A percentile compares a stretch with the other conserved stretches of the same genome.
Evolutionary conservation across 495 filamentous ascomycete genomes (phyloP).

Genomic region (Penicillium pulvis): DNA sequence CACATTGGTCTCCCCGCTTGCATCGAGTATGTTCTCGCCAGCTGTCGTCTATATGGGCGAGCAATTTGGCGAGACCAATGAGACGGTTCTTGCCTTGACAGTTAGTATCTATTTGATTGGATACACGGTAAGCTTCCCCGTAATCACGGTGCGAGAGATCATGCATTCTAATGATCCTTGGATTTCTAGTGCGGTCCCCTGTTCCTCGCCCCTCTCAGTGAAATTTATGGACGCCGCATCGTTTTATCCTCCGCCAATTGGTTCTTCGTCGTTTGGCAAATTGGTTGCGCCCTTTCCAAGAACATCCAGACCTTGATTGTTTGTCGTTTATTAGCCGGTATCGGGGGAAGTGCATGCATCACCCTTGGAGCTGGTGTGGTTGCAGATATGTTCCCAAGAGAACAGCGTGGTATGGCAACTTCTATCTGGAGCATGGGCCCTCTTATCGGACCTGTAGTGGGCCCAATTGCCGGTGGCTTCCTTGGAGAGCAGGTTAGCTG

Average conservation of each 20-base stretch:
- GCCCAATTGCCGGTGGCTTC: slow-evolving; percentile 50
- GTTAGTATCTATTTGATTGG: slow-evolving; percentile 63
- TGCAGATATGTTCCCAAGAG: slow-evolving; percentile 13
- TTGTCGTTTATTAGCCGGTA: slow-evolving; percentile 53
- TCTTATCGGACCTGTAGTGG: slow-evolving; percentile 8
- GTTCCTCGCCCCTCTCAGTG: slow-evolving; percentile 50
- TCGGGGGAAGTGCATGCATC: slow-evolving; percentile 7
- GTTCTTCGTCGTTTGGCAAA: slow-evolving; percentile 61
- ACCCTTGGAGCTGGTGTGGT: slow-evolving; percentile 13
- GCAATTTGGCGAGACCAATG: slow-evolving; percentile 60
- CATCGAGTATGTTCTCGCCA: slow-evolving; percentile 76
- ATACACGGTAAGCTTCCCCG: slow-evolving; percentile 47
- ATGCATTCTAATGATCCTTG: background rate
- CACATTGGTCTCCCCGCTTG: slow-evolving; percentile 54
- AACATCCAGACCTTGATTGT: slow-evolving; percentile 60
- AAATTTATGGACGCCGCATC: slow-evolving; percentile 58
- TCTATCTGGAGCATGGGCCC: slow-evolving; percentile 13
- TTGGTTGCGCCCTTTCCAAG: slow-evolving; percentile 68
- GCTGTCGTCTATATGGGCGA: slow-evolving; percentile 52
- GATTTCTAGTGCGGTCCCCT: slow-evolving; percentile 37
- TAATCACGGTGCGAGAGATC: background rate
- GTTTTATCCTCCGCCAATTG: slow-evolving; percentile 53
- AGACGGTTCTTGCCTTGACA: slow-evolving; percentile 50
- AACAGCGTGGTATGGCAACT: slow-evolving; percentile 6
- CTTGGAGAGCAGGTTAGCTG: slow-evolving; percentile 54